Base-by-base conservation (phyloP, 179 eudicot genomes). In the Silene noctiflora region DNA sequence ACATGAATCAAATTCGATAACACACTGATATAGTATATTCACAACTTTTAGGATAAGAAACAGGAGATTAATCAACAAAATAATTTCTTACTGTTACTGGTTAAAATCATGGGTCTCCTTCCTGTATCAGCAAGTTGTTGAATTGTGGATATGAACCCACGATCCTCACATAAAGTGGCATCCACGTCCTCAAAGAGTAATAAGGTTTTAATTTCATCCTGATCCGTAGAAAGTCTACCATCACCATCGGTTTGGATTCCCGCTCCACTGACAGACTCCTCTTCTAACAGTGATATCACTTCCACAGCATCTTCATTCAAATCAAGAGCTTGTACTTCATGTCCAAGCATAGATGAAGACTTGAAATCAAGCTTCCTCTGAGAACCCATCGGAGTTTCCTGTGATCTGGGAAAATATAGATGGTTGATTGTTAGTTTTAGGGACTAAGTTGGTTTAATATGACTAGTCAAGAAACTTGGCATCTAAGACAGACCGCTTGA, bases 141-240 rank as follows among this genome's bases (percentile, higher is more conserved):
- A 80, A 95, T 91, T 17, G 96, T 84, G 29, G 90, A 78, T 78
- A 93, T 83, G 81, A 95, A 90, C 21, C 97, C 97, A 72, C 89
- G 97, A 79, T 90, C 97, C 86, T 94, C 97, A 79, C 77, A 84
- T 56, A 90, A 78, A 76, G 78, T 83, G 60, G 88, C 90, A 87
- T 94, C 97, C 78, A 90, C 91, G 79, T 92, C 98, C 82, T 94
- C 97, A 65, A 93, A 95, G 73, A 95, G 93, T 79, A 95, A 86
- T 77, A 95, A 81, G 64, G 95, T 86, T 83, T 88, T 90, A 72
- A 78, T 79, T 78, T 85, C 94, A 83, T 77, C 83, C 64, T 83
- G 87, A 75, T 72, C 81, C 71, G 77, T 83, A 59, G 77, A 66
- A 83, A 81, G 76, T 81, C 56, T 77, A 63, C 72, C 79, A 24